These are phyloP conservation scores for Prunus yedoensis DNA, from an alignment of 331 rosid species.

Conservation along the genomic window DNA sequence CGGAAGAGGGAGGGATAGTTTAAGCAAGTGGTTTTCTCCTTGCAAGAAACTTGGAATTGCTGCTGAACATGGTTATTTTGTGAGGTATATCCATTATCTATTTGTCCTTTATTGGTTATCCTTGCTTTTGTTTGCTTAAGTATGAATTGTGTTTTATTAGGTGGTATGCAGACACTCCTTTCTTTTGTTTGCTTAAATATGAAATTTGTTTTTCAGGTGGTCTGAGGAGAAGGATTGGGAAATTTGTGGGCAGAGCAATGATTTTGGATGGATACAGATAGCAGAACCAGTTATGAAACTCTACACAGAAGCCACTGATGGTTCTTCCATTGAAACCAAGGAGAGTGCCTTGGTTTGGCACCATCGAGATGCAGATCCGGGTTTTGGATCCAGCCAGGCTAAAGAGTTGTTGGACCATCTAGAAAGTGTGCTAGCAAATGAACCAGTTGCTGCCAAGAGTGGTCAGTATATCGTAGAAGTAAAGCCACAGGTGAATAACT, in stretches of 20 bases:
- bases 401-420: conserved; percentile 52
- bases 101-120: not conserved
- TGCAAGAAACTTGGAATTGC: conserved; percentile 54
- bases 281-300: conserved; percentile 53
- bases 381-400: conserved; percentile 52
- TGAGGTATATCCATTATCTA: conserved; percentile 32
- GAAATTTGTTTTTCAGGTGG: conserved; percentile 35
- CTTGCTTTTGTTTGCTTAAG: not conserved
- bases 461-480: conserved; percentile 58
- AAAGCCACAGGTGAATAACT: conserved; percentile 48
- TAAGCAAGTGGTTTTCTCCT: conserved; percentile 51
- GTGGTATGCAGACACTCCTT: conserved; percentile 39
- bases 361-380: conserved; percentile 52
- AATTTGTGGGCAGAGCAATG: conserved; percentile 41
- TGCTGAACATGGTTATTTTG: conserved; percentile 52
- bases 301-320: conserved; percentile 56
- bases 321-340: conserved; percentile 47
- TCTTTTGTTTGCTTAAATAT: not conserved
- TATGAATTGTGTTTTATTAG: conserved; percentile 15
- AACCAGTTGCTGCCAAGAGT: conserved; percentile 49
- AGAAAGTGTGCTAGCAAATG: conserved; percentile 54
- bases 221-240: conserved; percentile 51
- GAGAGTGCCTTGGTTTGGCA: conserved; percentile 62
- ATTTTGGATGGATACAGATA: conserved; percentile 53
- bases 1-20: conserved; percentile 54